Evolutionary conservation across 139 green algal genomes (phyloP).

Genomic region (Monoraphidium neglectum): DNA sequence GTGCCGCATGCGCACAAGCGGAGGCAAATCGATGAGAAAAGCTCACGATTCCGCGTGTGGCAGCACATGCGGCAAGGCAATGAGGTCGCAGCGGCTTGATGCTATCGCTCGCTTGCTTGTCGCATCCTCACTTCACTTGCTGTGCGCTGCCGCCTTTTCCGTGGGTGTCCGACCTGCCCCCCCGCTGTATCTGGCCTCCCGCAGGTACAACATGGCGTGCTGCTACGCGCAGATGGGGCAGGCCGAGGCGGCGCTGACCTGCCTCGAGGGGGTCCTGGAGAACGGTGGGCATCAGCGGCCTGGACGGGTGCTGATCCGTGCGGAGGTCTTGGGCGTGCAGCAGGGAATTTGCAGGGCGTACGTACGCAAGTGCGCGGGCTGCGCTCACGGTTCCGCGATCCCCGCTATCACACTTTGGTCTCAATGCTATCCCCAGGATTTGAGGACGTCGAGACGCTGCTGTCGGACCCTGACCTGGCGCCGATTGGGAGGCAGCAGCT

Average conservation of each 20-base stretch:
- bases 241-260: constrained; percentile 48
- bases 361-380: no score
- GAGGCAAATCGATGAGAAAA: no score
- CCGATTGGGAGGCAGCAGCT: constrained; percentile 37
- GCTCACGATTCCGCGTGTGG: no score
- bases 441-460: constrained; percentile 38
- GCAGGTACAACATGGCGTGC: constrained; percentile 53
- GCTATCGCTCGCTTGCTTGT: no score
- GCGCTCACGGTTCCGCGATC: neutral
- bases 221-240: constrained; percentile 59
- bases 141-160: neutral
- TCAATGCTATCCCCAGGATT: constrained; percentile 27
- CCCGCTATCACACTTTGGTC: neutral
- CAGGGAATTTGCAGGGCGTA: neutral
- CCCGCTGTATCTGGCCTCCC: neutral
- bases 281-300: constrained; percentile 26
- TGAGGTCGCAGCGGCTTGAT: no score
- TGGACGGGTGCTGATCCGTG: neutral
- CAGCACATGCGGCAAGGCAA: no score
- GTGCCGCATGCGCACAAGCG: no score
- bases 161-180: neutral
- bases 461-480: constrained; percentile 59
- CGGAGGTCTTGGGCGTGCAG: neutral
- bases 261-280: constrained; percentile 63
- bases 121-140: no score